Percentiles rank a stretch among this genome's conserved stretches.
These are phyloP conservation scores for Proliferodiscus dingleyae DNA, from an alignment of 2,329 filamentous ascomycete species.

Conservation along the genomic window DNA sequence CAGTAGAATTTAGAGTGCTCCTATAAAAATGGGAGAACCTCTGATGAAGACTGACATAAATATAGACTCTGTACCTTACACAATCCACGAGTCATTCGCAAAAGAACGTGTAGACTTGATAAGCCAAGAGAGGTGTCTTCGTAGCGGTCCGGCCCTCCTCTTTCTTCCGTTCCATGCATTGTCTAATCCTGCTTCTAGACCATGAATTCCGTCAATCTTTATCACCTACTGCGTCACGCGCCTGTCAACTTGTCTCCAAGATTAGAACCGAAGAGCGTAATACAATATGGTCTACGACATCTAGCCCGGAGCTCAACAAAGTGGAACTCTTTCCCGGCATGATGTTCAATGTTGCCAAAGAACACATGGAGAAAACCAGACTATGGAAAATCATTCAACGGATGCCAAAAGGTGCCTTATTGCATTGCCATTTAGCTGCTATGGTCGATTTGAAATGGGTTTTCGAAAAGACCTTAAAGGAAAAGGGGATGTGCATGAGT, in stretches of 20 bases:
- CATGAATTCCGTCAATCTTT: conserved; percentile 65
- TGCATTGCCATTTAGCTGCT: conserved; percentile 83
- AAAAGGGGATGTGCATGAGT: conserved; percentile 65
- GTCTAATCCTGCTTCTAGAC: conserved; percentile 39
- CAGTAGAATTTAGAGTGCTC: no score
- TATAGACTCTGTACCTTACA: neutral
- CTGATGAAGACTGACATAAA: neutral
- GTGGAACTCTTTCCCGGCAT: conserved; percentile 75
- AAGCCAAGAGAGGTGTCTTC: conserved; percentile 14
- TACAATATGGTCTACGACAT: conserved; percentile 67
- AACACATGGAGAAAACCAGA: conserved; percentile 72
- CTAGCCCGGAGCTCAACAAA: conserved; percentile 60
- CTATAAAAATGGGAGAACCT: neutral
- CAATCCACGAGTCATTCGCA: neutral
- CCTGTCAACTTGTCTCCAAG: conserved; percentile 69
- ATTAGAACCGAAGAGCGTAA: conserved; percentile 71
- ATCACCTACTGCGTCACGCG: conserved; percentile 69
- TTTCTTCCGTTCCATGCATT: neutral
- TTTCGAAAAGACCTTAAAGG: conserved; percentile 64
- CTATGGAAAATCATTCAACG: conserved; percentile 76
- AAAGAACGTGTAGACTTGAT: conserved; percentile 3
- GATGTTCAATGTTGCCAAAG: conserved; percentile 82
- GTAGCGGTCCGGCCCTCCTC: conserved; percentile 14
- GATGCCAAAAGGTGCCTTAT: conserved; percentile 83
- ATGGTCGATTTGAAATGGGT: conserved; percentile 82